Evolutionary conservation across 1,139 yeast genomes (phyloP), one percentile per base, ranked within the genome.

Genomic region (Candida smagusa): DNA sequence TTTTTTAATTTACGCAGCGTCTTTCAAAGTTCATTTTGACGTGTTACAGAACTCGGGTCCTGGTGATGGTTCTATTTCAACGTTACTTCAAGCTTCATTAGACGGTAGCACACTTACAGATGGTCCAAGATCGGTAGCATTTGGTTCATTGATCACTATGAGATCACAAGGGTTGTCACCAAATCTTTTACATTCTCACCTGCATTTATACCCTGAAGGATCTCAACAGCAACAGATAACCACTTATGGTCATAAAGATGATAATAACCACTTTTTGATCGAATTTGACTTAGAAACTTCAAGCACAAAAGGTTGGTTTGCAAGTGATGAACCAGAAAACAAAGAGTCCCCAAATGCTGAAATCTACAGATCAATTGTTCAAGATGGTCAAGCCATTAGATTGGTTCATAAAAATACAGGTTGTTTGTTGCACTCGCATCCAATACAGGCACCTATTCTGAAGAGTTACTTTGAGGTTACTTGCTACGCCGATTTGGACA

Each of bases 21-120:
- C 83, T 50, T 92, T 92, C 70, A 85, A 82, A 59, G 67, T 85
- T 34, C 99, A 92, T 60, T 92, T 92, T 52, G 49, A 69, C 12
- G 67, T 90, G 24, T 72, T 92, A 40, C 80, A 74, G 54, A 81
- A 79, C 50, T 79, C 95, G 3, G 98, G 94, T 7, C 72, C 86
- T 0, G 95, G 90, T 13, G 85, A 83, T 53, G 83, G 87, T 0
- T 77, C 88, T 3, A 77, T 84, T 37, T 81, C 87, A 3, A 75
- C 90, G 0, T 61, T 84, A 31, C 72, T 84, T 47, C 95, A 84
- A 56, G 81, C 82, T 3, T 79, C 84, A 34, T 65, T 84, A 44
- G 71, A 72, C 35, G 80, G 77, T 26, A 72, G 75, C 31, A 68
- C 75, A 24, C 69, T 84, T 34, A 58, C 59, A 31, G 52, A 63